Evolutionary conservation across 257 asterid species (phyloP), one percentile per base, ranked within the genome.

Genomic region (Henckelia pumila): DNA sequence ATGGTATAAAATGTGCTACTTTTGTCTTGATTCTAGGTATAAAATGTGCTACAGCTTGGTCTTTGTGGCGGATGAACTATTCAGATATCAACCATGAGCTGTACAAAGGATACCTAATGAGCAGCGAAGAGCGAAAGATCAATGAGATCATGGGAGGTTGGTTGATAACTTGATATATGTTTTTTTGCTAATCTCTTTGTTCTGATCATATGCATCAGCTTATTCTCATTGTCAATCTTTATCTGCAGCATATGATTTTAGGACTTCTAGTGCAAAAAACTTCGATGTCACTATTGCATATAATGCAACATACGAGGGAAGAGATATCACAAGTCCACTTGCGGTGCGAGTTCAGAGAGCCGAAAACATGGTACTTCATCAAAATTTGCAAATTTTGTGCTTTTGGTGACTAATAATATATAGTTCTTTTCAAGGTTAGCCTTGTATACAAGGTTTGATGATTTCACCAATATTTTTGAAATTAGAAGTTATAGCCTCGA

Each of bases 171-270:
- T 52, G 32, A 7, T 21, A 40, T 37, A 63, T 23, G 16, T 55
- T 2, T 17, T 33, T 6, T 16, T n/a, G 9, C 17, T 35, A 35
- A 35, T 35, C 47, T 5, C 47, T 35, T 10, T 4, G 0, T 35
- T 35, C n/a, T n/a, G 47, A 14, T 35, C 47, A 50, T 29, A 19
- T 23, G 56, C 35, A 47, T 17, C 62, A 22, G 3, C 56, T 29
- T 9, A 40, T 24, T 24, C 25, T 63, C 28, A 32, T 26, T 50
- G 21, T 5, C 62, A 59, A 7, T 21, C 3, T 26, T 14, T 22
- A 57, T 59, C 30, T 26, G 53, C 73, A 77, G 85, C 83, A 50
- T 81, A 74, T 72, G 81, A 77, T 30, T 66, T 81, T 68, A 55
- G 60, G 68, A 76, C 75, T 68, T 74, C 85, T 17, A 72, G 67